These are phyloP conservation scores for Kuraishia hungarica DNA, from an alignment of 805 yeast species.

Conservation along the genomic window DNA sequence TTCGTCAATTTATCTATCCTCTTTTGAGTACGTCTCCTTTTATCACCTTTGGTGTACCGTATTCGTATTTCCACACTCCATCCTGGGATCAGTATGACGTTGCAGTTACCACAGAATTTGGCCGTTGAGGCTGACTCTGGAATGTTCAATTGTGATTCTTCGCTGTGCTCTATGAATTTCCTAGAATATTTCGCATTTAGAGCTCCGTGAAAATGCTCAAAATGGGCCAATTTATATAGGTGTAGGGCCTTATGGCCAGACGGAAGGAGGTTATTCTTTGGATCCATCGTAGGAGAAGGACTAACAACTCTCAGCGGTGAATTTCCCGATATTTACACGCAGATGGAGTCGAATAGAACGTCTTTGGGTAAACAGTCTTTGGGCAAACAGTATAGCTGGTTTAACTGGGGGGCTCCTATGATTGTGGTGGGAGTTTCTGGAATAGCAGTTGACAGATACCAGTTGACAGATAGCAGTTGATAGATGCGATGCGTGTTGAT, in stretches of 20 bases:
- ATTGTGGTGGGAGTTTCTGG: too few relatives aligned
- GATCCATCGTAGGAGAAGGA: not conserved
- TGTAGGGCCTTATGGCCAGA: not conserved
- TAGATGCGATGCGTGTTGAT: too few relatives aligned
- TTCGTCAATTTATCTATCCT: not conserved
- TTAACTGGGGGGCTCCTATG: too few relatives aligned
- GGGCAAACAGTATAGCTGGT: too few relatives aligned
- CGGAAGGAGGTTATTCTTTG: not conserved
- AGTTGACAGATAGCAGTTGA: too few relatives aligned
- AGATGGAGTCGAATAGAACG: too few relatives aligned
- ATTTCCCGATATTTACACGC: too few relatives aligned
- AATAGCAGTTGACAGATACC: too few relatives aligned
- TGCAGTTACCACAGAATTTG: not conserved
- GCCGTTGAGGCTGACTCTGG: not conserved
- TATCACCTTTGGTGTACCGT: not conserved
- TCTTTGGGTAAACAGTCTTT: too few relatives aligned
- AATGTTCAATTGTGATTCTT: not conserved
- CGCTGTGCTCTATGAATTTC: not conserved
- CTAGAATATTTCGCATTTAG: not conserved
- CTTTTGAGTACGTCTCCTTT: not conserved
- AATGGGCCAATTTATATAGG: not conserved
- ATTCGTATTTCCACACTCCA: not conserved
- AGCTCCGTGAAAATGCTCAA: not conserved
- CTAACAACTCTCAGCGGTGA: too few relatives aligned
- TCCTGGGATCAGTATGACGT: not conserved